Evolutionary conservation across 176 grass and related monocot species (phyloP).

Genomic region (Leersia perrieri): DNA sequence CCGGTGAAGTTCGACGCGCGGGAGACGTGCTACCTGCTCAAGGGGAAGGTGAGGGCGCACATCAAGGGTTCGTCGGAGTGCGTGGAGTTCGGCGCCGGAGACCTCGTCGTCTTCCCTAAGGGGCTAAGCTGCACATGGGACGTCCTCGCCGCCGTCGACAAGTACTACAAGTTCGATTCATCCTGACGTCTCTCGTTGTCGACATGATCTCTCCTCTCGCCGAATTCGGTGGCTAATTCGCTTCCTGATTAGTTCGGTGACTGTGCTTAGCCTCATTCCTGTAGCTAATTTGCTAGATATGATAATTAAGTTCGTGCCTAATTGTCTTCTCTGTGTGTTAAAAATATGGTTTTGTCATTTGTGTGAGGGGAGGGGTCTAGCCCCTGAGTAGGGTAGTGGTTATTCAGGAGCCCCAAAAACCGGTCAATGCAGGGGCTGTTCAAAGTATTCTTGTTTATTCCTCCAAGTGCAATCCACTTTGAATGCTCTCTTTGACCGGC

Average conservation of each 20-base stretch:
- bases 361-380: conserved; percentile 27
- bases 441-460: conserved; percentile 49
- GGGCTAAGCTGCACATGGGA: conserved; percentile 94
- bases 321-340: background rate
- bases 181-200: conserved; percentile 32
- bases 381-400: conserved; percentile 24
- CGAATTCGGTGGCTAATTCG: background rate
- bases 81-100: conserved; percentile 88
- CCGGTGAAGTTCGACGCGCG: conserved; percentile 80
- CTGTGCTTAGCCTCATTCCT: conserved; percentile 31
- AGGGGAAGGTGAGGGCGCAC: conserved; percentile 75
- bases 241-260: conserved; percentile 8
- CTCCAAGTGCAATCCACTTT: conserved; percentile 38
- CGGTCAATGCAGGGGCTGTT: conserved; percentile 47
- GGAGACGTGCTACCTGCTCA: conserved; percentile 86
- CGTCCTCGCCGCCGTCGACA: conserved; percentile 70
- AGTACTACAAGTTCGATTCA: conserved; percentile 93
- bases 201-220: background rate
- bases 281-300: conserved; percentile 42
- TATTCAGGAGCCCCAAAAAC: conserved; percentile 10
- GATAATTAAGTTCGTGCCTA: background rate
- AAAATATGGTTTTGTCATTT: background rate
- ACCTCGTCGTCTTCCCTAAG: conserved; percentile 89
- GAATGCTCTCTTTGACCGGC: conserved; percentile 44
- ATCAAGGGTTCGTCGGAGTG: conserved; percentile 68